These are phyloP conservation scores for Globisporangium splendens DNA, from an alignment of 352 stramenopile species.

Conservation along the genomic window DNA sequence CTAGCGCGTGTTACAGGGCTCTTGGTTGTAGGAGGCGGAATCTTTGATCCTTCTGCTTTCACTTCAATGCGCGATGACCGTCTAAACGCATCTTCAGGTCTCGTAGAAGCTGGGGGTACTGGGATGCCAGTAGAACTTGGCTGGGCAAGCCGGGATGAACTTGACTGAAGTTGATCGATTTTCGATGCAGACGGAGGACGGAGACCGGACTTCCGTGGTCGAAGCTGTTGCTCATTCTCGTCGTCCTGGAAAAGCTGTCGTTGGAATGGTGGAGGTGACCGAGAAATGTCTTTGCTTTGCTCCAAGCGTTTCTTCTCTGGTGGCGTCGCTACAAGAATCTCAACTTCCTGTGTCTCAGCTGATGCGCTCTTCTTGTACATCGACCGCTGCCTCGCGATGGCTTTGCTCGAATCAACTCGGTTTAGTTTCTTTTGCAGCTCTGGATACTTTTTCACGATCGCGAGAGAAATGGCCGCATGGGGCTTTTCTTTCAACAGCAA, in stretches of 20 bases:
- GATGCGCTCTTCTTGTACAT: conserved; percentile 23
- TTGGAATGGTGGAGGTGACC: not conserved
- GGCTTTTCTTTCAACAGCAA: conserved; percentile 50
- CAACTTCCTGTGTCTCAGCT: conserved; percentile 19
- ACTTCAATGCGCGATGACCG: conserved; percentile 9
- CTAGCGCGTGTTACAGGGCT: conserved; percentile 2
- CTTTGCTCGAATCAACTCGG: conserved; percentile 7
- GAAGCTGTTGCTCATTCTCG: not conserved
- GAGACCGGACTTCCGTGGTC: not conserved
- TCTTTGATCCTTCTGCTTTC: conserved; percentile 15
- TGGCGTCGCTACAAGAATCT: conserved; percentile 29
- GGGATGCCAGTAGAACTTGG: conserved; percentile 1
- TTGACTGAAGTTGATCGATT: not conserved
- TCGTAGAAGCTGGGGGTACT: conserved; percentile 5
- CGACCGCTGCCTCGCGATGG: conserved; percentile 17
- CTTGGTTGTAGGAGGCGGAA: conserved; percentile 9
- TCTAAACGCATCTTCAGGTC: conserved; percentile 13
- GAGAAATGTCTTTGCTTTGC: too few species aligned
- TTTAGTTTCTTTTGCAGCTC: conserved; percentile 21
- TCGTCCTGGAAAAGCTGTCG: conserved; percentile 14
- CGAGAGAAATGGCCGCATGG: conserved; percentile 32
- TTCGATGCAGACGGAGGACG: not conserved
- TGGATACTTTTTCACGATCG: conserved; percentile 37
- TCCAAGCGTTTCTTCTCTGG: conserved; percentile 15
- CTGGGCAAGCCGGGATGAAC: not conserved